phyloP scores from a whole-genome alignment of 1,139 yeast genomes.

The Taphrina wiesneri region DNA sequence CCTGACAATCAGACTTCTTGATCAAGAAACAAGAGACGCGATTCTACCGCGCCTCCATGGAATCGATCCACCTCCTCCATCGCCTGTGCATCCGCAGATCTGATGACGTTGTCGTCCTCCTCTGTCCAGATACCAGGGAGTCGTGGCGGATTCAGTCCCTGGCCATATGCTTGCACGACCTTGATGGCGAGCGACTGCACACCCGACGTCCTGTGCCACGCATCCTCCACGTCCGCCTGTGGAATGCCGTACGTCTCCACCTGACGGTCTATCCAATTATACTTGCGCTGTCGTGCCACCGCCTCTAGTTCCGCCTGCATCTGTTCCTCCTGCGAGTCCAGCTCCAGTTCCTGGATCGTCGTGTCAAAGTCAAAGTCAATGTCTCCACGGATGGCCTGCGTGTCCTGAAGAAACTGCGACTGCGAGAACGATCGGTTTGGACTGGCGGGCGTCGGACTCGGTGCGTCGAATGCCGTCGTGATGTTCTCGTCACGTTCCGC shows the following conservation, averaged over 20 bases:
- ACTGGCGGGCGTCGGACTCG: conserved; percentile 4
- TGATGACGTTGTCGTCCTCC: conserved; percentile 20
- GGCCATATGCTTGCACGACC: conserved; percentile 28
- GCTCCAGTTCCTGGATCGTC: conserved; percentile 7
- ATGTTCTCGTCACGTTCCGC: background rate
- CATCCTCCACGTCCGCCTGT: conserved; percentile 24
- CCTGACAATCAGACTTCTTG: background rate
- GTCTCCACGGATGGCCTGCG: conserved; percentile 16
- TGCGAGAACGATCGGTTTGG: conserved; percentile 2
- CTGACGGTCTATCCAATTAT: conserved; percentile 13
- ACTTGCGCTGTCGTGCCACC: background rate
- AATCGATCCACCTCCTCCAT: conserved; percentile 1
- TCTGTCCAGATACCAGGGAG: conserved; percentile 33
- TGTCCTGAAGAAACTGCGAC: conserved; percentile 18
- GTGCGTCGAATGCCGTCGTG: background rate
- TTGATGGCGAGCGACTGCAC: conserved; percentile 25
- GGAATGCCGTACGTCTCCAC: conserved; percentile 14
- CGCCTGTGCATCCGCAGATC: conserved; percentile 3
- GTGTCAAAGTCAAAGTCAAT: conserved; percentile 9
- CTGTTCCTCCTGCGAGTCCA: conserved; percentile 1
- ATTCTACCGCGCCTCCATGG: conserved; percentile 7
- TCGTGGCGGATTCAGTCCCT: conserved; percentile 24
- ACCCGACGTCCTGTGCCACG: conserved; percentile 30
- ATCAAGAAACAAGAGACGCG: conserved; percentile 13
- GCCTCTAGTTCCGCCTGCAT: background rate